Base-by-base conservation (phyloP, 805 yeast genomes). In the Yamadazyma philogaea region DNA sequence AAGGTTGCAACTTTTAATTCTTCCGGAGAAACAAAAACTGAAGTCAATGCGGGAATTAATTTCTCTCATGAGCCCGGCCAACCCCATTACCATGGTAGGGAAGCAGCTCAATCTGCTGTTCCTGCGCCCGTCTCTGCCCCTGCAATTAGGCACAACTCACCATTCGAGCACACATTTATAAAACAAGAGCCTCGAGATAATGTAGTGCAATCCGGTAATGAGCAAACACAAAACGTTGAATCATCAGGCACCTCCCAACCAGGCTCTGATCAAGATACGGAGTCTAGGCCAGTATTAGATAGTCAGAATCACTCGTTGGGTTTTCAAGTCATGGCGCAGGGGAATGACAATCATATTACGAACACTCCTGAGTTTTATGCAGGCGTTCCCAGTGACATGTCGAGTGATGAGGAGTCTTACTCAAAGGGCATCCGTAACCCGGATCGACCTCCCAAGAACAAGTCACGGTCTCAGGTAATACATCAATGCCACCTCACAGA, bases 401-500 rank as follows among this genome's bases (percentile, higher is more conserved):
- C 36, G 7, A 34, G 39, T 28, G 43, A 34, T 28, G 43, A 30
- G 15, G 43, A 40, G 18, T 32, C 37, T 11, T 38, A 27, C 30
- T 37, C 28, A 30, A 39, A 34, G 17, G 37, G 20, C 19, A 30
- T 37, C 6, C 31, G 37, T 2, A 34, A 43, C 11, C 37, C 42
- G 7, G 43, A 40, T 34, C 18, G 34, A n/a, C 43, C 39, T 8
- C 15, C 30, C 14, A 39, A 34, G 19, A 42, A 40, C 30, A 43
- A 38, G 36, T 26, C 30, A 11, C 41, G 41, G 6, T 14, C 36
- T 16, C 31, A 42, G 10, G 65, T 56, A 0, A 63, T 64, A n/a
- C 74, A 70, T 46, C 74, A 68, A 49, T 70, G 75, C 47, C 68
- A 64, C 46, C 54, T 66, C 24, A 49, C 53, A 6, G 73, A 68